Evolutionary conservation across 495 filamentous ascomycete genomes (phyloP), one percentile per base, ranked within the genome.

Genomic region (Bryoglossum gracile): DNA sequence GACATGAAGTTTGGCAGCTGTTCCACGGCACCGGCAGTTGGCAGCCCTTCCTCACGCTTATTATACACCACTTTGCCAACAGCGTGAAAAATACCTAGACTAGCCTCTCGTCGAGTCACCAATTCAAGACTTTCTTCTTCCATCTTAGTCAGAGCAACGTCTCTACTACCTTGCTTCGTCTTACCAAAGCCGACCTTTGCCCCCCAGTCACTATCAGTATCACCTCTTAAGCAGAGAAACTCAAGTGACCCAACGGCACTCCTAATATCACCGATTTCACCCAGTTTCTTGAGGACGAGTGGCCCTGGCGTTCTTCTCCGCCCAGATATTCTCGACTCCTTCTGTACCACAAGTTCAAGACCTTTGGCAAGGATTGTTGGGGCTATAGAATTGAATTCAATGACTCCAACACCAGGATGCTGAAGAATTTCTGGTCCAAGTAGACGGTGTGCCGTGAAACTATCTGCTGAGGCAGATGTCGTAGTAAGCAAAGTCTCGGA

Each of bases 61-160:
- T 97, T 97, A 65, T 97, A 90, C 3, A 95, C 78, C 3, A 97
- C 84, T 56, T 89, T 95, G 13, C 90, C 94, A 41, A 99, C 83
- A 22, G 94, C 89, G 65, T 99, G 94, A 59, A 99, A 99, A 48
- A 99, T 83, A 1, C 89, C 90, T 5, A 96, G 70, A 53, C 77
- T 91, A 16, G 86, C 77, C 65, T 95, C 89, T 40, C 94, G 77
- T 56, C 90, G 87, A 1, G 84, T 87, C 3, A 97, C 73, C 36
- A 87, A 61, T 53, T 84, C 73, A 2, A 94, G 63, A 14, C 78
- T 84, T 43, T 86, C 79, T 42, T 73, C 68, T 57, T 95, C 91
- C 53, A 83, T 78, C 32, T 75, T 72, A 0, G 87, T 91, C 19
- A 89, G 54, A 2, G 77, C 59, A 17, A 66, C 61, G 24, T 75